Percentiles rank a stretch among this genome's conserved stretches.
phyloP scores from a whole-genome alignment of 2,329 filamentous ascomycete genomes.

The Fusarium sp. region DNA sequence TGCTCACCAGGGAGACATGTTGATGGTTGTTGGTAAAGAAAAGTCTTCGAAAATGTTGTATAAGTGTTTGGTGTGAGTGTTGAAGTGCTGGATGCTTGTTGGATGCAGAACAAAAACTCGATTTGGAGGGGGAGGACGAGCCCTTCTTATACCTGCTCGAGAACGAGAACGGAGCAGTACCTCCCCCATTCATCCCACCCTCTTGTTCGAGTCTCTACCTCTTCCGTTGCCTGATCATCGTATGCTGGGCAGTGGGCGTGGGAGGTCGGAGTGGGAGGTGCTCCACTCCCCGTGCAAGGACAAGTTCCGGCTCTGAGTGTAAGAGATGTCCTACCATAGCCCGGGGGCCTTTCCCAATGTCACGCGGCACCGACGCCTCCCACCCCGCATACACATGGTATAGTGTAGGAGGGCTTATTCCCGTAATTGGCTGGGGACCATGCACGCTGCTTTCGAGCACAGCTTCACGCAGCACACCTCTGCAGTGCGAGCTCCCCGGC shows the following conservation, averaged over 20 bases:
- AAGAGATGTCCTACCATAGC: constrained; percentile 23
- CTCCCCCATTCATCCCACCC: constrained; percentile 17
- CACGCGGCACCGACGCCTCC: constrained; percentile 28
- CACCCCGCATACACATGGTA: constrained; percentile 37
- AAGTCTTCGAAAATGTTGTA: constrained; percentile 38
- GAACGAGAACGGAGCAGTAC: constrained; percentile 9
- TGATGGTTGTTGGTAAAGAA: constrained; percentile 41
- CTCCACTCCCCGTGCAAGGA: constrained; percentile 32
- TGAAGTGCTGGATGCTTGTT: constrained; percentile 34
- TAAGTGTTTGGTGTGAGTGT: constrained; percentile 27
- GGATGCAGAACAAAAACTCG: constrained; percentile 37
- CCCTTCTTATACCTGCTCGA: constrained; percentile 40
- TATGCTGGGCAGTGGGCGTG: constrained; percentile 30
- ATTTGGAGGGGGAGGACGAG: constrained; percentile 25
- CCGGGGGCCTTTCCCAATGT: constrained; percentile 14
- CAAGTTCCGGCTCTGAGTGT: constrained; percentile 4
- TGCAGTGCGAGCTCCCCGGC: constrained; percentile 25
- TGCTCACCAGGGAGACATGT: constrained; percentile 45
- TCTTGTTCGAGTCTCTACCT: neutral
- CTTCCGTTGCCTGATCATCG: constrained; percentile 39
- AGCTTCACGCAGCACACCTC: constrained; percentile 8
- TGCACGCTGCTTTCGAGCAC: constrained; percentile 18
- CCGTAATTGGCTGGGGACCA: constrained; percentile 29
- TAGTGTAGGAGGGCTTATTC: constrained; percentile 9
- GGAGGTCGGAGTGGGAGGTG: constrained; percentile 22